Conservation (phyloP, 1,139 yeast genomes). For the Candida buenavistaensis region DNA sequence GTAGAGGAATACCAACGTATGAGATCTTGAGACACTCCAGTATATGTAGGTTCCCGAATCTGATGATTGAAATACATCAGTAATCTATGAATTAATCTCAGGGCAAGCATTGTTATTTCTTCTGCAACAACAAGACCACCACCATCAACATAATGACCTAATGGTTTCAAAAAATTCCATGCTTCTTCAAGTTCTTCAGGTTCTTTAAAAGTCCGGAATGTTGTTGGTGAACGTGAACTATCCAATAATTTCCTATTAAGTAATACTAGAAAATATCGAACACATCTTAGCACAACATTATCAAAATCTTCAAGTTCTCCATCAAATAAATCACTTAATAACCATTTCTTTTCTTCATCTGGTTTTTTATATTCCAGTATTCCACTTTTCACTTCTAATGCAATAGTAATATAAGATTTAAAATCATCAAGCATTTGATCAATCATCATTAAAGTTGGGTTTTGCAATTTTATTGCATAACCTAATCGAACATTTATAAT, state of each 20-base stretch:
- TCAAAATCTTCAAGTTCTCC: conserved; percentile 60
- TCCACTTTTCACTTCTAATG: conserved; percentile 73
- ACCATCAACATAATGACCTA: conserved; percentile 76
- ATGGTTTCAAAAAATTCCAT: conserved; percentile 71
- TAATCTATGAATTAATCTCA: conserved; percentile 67
- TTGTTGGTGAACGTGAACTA: conserved; percentile 61
- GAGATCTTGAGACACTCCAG: conserved; percentile 51
- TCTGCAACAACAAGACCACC: conserved; percentile 83
- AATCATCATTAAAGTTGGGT: conserved; percentile 94
- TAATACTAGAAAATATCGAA: conserved; percentile 67
- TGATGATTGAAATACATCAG: conserved; percentile 73
- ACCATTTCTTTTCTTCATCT: conserved; percentile 66
- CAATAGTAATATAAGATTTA: conserved; percentile 71
- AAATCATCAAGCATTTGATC: conserved; percentile 93
- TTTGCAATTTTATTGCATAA: conserved; percentile 76
- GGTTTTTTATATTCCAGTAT: conserved; percentile 67
- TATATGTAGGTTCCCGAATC: conserved; percentile 61
- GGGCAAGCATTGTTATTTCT: conserved; percentile 65
- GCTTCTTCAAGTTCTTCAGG: conserved; percentile 85
- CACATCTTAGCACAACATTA: conserved; percentile 69
- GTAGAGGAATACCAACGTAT: conserved; percentile 80
- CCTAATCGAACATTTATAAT: conserved; percentile 71
- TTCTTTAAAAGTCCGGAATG: conserved; percentile 84
- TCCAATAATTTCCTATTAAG: conserved; percentile 77
- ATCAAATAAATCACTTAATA: conserved; percentile 65